A percentile compares a stretch with the other conserved stretches of the same genome.
These are phyloP conservation scores for Cicer bijugum DNA, from an alignment of 306 rosid species.

Conservation along the genomic window DNA sequence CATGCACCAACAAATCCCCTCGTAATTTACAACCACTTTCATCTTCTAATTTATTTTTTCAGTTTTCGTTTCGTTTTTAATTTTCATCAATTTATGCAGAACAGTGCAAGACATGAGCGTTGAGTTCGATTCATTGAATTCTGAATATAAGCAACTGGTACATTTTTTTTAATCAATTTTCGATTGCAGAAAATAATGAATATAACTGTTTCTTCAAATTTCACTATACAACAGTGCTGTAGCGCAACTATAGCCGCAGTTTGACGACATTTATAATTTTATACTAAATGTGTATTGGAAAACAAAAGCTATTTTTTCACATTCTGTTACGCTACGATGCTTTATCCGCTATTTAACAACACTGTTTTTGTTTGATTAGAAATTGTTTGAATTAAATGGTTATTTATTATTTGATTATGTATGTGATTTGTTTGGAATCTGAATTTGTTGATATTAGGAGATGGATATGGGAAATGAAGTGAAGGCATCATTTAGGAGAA, in stretches of 20 bases:
- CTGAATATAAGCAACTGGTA: conserved; percentile 67
- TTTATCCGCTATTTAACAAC: not conserved
- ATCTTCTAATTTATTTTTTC: not conserved
- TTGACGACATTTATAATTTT: no score
- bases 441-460: conserved; percentile 57
- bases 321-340: not conserved
- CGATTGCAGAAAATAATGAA: no score
- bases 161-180: not conserved
- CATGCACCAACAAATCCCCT: conserved; percentile 95
- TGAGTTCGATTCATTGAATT: conserved; percentile 64
- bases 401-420: conserved; percentile 23
- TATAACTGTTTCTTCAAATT: no score
- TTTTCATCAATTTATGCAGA: conserved; percentile 45
- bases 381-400: conserved; percentile 38
- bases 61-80: not conserved
- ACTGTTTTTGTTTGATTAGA: not conserved
- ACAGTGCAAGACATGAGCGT: conserved; percentile 71
- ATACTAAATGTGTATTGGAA: not conserved
- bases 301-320: not conserved
- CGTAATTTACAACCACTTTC: conserved; percentile 52
- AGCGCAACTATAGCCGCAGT: no score
- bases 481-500: conserved; percentile 66
- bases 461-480: conserved; percentile 51
- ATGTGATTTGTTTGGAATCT: conserved; percentile 9
- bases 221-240: no score